Conservation (phyloP, 1,139 yeast species). For the Pichia sp. region DNA sequence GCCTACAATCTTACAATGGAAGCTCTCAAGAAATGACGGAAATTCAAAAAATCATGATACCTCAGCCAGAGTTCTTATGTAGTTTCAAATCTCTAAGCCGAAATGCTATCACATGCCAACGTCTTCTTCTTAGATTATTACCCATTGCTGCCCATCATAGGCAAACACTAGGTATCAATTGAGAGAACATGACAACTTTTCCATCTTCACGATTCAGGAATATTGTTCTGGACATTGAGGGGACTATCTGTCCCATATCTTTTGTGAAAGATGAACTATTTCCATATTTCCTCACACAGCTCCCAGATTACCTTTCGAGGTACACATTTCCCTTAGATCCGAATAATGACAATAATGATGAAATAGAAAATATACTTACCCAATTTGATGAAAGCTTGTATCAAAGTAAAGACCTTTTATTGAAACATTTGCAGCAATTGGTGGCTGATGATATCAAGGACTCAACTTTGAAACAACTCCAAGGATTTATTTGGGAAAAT, state of each 20-base stretch:
- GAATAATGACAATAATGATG: conserved; percentile 8
- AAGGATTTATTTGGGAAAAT: conserved; percentile 74
- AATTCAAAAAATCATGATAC: too few species aligned
- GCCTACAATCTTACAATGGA: too few species aligned
- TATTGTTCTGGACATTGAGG: conserved; percentile 72
- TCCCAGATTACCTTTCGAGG: conserved; percentile 27
- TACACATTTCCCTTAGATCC: conserved; percentile 32
- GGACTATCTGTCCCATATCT: conserved; percentile 85
- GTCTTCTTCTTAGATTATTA: too few species aligned
- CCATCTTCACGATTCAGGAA: conserved; percentile 17
- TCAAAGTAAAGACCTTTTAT: conserved; percentile 10
- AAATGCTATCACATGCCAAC: too few species aligned
- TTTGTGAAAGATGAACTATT: conserved; percentile 73
- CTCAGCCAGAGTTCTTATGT: too few species aligned
- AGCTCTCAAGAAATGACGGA: too few species aligned
- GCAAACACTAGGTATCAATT: too few species aligned
- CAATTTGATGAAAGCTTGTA: conserved; percentile 37
- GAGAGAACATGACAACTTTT: too few species aligned
- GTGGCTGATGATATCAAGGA: conserved; percentile 71
- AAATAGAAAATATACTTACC: conserved; percentile 30
- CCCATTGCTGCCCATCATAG: background rate
- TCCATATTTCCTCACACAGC: conserved; percentile 35
- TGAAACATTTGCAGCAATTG: conserved; percentile 44
- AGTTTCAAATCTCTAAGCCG: too few species aligned
- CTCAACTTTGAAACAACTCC: conserved; percentile 66